Conservation (phyloP, 83 land plant genomes). For the Picea mariana region DNA sequence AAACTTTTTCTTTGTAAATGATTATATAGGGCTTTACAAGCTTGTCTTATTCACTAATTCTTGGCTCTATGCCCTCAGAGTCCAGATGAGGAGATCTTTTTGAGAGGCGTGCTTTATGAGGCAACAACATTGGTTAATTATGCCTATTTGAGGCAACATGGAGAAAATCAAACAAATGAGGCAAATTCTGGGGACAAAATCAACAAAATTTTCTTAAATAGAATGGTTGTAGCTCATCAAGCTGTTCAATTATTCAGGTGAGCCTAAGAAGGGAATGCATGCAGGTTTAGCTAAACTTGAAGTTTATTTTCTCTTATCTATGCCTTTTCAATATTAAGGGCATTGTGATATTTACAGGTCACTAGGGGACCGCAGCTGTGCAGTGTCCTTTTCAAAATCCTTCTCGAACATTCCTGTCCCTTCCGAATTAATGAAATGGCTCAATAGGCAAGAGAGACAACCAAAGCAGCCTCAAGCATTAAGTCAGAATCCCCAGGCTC, state of each 20-base stretch:
- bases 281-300: not conserved
- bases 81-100: conserved; percentile 3
- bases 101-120: conserved; percentile 7
- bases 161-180: not conserved
- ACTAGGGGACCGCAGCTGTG: conserved; percentile 6
- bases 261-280: not conserved
- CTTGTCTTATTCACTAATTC: not conserved
- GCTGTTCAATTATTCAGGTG: conserved; percentile 14
- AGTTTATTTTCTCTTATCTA: not conserved
- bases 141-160: conserved; percentile 1
- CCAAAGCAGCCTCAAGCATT: not conserved
- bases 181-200: not conserved
- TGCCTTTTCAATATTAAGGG: not conserved
- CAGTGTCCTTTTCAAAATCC: conserved; percentile 4
- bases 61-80: not conserved
- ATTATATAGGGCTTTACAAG: not conserved
- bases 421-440: conserved; percentile 7
- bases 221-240: conserved; percentile 10
- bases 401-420: not conserved
- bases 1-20: not conserved
- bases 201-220: not conserved
- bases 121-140: conserved; percentile 4
- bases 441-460: not conserved
- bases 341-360: not conserved
- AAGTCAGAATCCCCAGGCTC: not conserved